These are phyloP conservation scores for Aureobasidium sp. DNA, from an alignment of 2,329 filamentous ascomycete species.

Conservation along the genomic window DNA sequence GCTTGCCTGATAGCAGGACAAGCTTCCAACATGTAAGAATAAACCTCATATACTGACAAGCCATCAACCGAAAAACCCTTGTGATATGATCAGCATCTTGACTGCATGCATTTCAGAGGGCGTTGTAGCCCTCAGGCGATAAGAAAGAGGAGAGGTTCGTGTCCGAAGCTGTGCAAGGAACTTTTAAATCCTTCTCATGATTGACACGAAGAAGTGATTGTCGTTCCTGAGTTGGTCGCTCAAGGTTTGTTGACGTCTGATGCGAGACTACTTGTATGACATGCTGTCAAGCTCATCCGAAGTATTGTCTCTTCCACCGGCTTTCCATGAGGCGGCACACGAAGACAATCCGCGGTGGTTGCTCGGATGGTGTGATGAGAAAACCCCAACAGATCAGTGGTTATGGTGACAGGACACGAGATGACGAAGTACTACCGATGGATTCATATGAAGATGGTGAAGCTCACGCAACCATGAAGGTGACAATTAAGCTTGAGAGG, in stretches of 20 bases:
- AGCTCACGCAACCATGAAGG: conserved; percentile 1
- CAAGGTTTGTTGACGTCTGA: background rate
- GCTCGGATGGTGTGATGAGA: background rate
- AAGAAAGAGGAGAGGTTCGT: no score
- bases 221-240: background rate
- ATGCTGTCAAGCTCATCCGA: background rate
- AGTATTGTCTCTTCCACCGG: background rate
- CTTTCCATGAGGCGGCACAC: background rate
- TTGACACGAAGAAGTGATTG: background rate
- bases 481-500: background rate
- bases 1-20: no score
- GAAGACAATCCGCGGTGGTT: background rate
- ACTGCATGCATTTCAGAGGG: no score
- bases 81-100: no score
- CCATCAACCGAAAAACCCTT: no score
- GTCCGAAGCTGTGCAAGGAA: no score
- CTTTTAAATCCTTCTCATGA: no score
- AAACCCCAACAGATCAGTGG: background rate
- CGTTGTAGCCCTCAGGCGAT: no score
- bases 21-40: no score
- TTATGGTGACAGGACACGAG: background rate
- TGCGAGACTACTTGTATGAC: background rate
- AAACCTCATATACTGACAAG: no score
- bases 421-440: background rate
- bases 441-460: background rate